Evolutionary conservation across 345 rosid species (phyloP), one percentile per base, ranked within the genome.

Genomic region (Pugionium dolabratum): DNA sequence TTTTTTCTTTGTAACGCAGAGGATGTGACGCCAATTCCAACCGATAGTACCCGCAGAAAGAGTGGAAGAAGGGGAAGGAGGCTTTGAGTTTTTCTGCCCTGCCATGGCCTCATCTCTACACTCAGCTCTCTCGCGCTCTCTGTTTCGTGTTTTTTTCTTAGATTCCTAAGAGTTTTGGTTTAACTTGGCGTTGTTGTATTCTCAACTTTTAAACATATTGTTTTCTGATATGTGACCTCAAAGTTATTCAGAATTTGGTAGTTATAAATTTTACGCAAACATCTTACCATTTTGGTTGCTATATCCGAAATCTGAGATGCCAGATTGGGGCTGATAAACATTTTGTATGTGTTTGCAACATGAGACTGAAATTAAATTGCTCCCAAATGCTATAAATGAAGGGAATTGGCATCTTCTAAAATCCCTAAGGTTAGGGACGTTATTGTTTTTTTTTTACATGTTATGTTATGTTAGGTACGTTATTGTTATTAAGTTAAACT

Each of bases 61-160:
- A 76, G 90, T 62, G 96, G 96, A 48, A 79, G 96, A 69, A 82
- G 93, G 63, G 95, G 95, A 47, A 83, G 95, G 66, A 85, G 91
- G 80, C 87, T 87, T 57, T 87, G 72, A 85, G 69, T 39, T 1
- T 6, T 36, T 4, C 1, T 7, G 18, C 18, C 18, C 18, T 18
- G 18, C 18, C 18, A 18, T 18, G 18, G 18, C 18, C 18, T 18
- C 6, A 36, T 36, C 1, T 36, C 6, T 2, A 7, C 6, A 2
- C 40, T 4, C 4, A 3, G 40, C 40, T 6, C 40, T 36, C 52
- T n/a, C 1, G 18, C 18, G 0, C 18, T 47, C 31, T 30, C 37
- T 41, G 0, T 57, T 45, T 48, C 3, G 18, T 5, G 4, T 25
- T 6, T 47, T 30, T 59, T 43, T 54, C 11, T 29, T 64, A 57